These are phyloP conservation scores for Hamigera avellanea DNA, from an alignment of 495 filamentous ascomycete species.

Conservation along the genomic window DNA sequence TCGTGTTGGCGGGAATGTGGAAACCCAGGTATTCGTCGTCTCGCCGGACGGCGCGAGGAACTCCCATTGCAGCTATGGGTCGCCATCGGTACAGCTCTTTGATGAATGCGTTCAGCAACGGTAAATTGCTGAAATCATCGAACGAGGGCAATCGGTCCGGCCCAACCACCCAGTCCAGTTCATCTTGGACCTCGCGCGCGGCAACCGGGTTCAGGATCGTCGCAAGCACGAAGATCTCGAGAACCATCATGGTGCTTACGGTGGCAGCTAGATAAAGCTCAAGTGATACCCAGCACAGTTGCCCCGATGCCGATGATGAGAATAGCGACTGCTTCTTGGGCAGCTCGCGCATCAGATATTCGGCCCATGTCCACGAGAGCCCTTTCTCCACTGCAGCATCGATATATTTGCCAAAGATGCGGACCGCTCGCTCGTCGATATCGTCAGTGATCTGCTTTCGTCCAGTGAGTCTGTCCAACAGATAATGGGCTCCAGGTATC, in stretches of 20 bases:
- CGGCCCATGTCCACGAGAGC: slow-evolving; percentile 10
- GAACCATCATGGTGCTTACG: slow-evolving; percentile 14
- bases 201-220: slow-evolving; percentile 20
- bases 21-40: slow-evolving; percentile 40
- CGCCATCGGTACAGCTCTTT: slow-evolving; percentile 20
- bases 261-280: slow-evolving; percentile 22
- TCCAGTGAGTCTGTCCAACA: slow-evolving; percentile 7
- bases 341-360: slow-evolving; percentile 19
- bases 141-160: slow-evolving; percentile 1
- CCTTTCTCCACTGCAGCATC: slow-evolving; percentile 1
- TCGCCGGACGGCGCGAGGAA: slow-evolving; percentile 36
- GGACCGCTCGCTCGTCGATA: background rate
- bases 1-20: slow-evolving; percentile 28
- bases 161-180: slow-evolving; percentile 12
- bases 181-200: slow-evolving; percentile 24
- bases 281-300: too few relatives aligned
- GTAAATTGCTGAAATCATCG: slow-evolving; percentile 7
- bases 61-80: slow-evolving; percentile 14
- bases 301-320: too few relatives aligned
- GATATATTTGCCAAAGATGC: slow-evolving; percentile 4
- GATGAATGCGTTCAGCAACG: slow-evolving; percentile 17
- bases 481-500: slow-evolving; percentile 8
- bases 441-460: slow-evolving; percentile 8
- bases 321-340: too few relatives aligned
- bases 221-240: slow-evolving; percentile 22